Percentiles rank a stretch among this genome's conserved stretches.
Evolutionary conservation across 1,139 yeast species (phyloP).

Genomic region (Geotrichum restrictum): DNA sequence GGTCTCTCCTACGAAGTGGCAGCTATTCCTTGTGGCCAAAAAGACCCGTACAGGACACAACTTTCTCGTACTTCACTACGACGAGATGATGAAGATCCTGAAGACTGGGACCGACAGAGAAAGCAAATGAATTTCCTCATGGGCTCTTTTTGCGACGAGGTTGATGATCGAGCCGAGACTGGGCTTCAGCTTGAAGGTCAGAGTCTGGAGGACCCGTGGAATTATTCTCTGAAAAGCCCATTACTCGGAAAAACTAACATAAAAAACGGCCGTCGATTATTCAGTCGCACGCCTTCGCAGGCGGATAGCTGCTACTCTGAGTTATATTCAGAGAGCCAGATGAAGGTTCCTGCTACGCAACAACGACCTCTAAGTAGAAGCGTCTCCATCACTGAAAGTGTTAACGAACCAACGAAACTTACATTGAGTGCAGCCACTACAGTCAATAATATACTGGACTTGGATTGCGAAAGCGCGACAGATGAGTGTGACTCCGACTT

Average conservation of each 20-base stretch:
- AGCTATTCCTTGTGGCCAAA: slow-evolving; percentile 12
- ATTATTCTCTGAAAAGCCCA: not conserved
- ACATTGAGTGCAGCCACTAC: not conserved
- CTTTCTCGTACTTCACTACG: not conserved
- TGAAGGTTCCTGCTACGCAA: slow-evolving; percentile 3
- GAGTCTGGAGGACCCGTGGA: not conserved
- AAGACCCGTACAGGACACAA: not conserved
- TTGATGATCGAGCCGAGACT: slow-evolving; percentile 6
- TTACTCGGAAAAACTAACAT: not conserved
- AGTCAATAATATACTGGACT: not conserved
- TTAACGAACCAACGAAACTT: not conserved
- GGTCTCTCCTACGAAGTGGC: too few species aligned
- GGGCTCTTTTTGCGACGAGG: slow-evolving; percentile 15
- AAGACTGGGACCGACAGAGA: slow-evolving; percentile 8
- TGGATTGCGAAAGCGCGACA: not conserved
- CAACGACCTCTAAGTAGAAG: not conserved
- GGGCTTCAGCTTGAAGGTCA: not conserved
- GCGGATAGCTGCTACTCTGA: slow-evolving; percentile 2
- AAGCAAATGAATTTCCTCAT: slow-evolving; percentile 7
- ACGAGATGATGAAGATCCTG: slow-evolving; percentile 4
- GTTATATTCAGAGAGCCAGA: not conserved
- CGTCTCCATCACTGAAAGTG: not conserved
- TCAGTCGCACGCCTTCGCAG: not conserved
- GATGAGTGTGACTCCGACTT: not conserved
- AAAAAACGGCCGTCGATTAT: not conserved